Base-by-base conservation (phyloP, 345 rosid genomes). In the Arabis hirsuta region DNA sequence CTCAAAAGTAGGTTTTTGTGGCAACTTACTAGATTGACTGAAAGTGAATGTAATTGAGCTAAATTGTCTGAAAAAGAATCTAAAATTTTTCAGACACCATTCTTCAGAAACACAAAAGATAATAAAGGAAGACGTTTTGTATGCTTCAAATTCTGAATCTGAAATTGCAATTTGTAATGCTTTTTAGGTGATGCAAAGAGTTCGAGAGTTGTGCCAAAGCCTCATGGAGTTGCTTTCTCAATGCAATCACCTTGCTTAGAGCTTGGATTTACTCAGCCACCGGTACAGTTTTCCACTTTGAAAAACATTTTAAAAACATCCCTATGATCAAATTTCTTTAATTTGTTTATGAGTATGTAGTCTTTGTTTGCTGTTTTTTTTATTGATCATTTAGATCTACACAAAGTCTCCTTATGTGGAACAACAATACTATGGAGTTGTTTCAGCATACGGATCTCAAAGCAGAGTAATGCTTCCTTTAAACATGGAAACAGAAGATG, bases 391-490 rank as follows among this genome's bases (percentile, higher is more conserved):
- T 39, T 67, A 91, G 99, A 75, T 83, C 11, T 82, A 82, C 74
- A 72, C 87, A 44, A 90, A 87, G 71, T 84, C 83, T 79, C 96
- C 89, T 36, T 81, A 50, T 50, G 71, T 64, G 34, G 97, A 90
- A 71, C 96, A 86, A 73, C 88, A 82, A 62, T 87, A 74, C 74
- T 91, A 85, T 77, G 97, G 96, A 74, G 62, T 90, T 61, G 81
- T 89, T 73, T 83, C 97, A 42, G 54, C 97, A 56, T 82, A 81
- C 69, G 97, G 90, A 62, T 72, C 91, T 69, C 96, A 82, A 59
- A 70, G 92, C 50, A 85, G 96, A 27, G 66, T 88, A 16, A 91
- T 90, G 98, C 84, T 91, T 63, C 99, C 97, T 10, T 72, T 91
- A 76, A 87, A 81, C 79, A 72, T 88, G 83, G 76, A 82, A 55